phyloP scores from a whole-genome alignment of 2,329 filamentous ascomycete species.

The Podosphaera aphanis region DNA sequence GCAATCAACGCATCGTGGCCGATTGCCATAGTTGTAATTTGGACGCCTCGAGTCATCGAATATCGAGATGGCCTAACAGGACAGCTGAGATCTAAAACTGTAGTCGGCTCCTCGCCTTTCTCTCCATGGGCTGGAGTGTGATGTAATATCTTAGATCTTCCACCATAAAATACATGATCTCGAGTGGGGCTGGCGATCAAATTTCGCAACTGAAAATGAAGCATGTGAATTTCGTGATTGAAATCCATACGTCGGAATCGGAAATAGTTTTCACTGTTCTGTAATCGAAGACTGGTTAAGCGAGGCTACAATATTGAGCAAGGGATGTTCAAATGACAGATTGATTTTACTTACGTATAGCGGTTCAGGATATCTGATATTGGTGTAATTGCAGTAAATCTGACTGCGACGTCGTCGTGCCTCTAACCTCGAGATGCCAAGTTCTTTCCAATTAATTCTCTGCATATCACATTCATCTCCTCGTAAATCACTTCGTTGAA shows the following conservation, averaged over 20 bases:
- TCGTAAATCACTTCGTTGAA: conserved; percentile 24
- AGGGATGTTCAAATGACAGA: background rate
- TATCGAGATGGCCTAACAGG: conserved; percentile 2
- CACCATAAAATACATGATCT: conserved; percentile 33
- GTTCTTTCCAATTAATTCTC: conserved; percentile 30
- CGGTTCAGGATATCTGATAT: conserved; percentile 23
- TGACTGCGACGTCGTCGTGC: conserved; percentile 24
- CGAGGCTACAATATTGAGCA: conserved; percentile 4
- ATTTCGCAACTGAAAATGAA: conserved; percentile 45
- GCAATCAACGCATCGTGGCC: conserved; percentile 17
- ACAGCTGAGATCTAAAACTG: conserved; percentile 13
- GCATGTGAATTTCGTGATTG: conserved; percentile 26
- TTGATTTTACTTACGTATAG: conserved; percentile 21
- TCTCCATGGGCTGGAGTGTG: conserved; percentile 21
- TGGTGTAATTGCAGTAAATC: conserved; percentile 35
- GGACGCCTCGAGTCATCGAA: conserved; percentile 9
- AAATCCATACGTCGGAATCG: conserved; percentile 34
- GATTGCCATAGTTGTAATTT: conserved; percentile 16
- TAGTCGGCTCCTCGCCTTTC: conserved; percentile 16
- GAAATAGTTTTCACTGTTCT: conserved; percentile 23
- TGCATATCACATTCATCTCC: conserved; percentile 35
- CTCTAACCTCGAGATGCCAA: conserved; percentile 26
- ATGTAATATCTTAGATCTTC: conserved; percentile 24
- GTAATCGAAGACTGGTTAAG: conserved; percentile 5
- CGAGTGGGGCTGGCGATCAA: conserved; percentile 32